Base-by-base conservation (phyloP, 495 filamentous ascomycete genomes). In the Penicillium bialowiezense region DNA sequence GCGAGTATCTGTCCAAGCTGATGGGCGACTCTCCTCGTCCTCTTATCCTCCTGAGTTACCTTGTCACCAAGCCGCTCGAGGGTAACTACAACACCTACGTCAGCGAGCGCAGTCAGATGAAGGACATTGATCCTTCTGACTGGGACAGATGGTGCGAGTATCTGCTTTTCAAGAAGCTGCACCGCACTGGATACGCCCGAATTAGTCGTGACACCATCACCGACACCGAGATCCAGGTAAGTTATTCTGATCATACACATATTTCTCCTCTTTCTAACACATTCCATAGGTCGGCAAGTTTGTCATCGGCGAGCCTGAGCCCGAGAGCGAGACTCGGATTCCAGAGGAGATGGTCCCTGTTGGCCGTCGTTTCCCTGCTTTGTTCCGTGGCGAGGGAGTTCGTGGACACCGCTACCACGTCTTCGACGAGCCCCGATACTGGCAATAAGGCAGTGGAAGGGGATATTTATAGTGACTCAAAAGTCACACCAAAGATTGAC, bases 61-160 rank as follows among this genome's bases (percentile, higher is more conserved):
- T 99, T 4, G 91, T 97, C 38, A 95, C 89, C 8, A 88, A 85
- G 64, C 95, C 95, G 0, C 77, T 85, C 29, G 73, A 96, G 72
- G 95, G 95, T 18, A 97, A 97, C 63, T 99, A 99, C 74, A 95
- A 97, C 66, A 96, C 84, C 1, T 97, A 96, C 60, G 95, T 99
- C 21, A 87, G 89, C 37, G 82, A 92, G 18, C 62, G 73, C 38
- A 92, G 87, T 48, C 87, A 89, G 17, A 99, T 99, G 95, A 84
- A 87, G 56, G 95, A 99, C 60, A 93, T 99, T 43, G 95, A 99
- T 57, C 80, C 84, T 7, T 86, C 76, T 12, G 95, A 99, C 62
- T 96, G 90, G 90, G 93, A 98, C 69, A 74, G 95, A 48, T 99
- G 95, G 95, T 99, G 95, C 72, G 93, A 99, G 74, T 99, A 99